Evolutionary conservation across 345 rosid species (phyloP).

Genomic region (Rhizophora mangle): DNA sequence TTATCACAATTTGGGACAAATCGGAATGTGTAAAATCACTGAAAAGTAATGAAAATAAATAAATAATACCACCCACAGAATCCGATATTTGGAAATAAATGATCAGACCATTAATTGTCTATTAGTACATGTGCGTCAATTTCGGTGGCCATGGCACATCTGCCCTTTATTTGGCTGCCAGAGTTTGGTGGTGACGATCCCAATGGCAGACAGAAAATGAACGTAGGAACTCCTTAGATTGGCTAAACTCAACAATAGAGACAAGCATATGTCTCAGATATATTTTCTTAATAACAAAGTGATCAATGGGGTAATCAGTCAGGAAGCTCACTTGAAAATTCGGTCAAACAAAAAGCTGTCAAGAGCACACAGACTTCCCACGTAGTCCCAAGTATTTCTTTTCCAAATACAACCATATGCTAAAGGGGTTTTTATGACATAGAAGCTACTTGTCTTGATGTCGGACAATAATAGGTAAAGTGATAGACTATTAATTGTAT

Average conservation of each 20-base stretch:
- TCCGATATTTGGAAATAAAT: no score
- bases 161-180: neutral
- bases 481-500: no score
- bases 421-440: no score
- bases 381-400: slow-evolving; percentile 9
- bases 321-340: slow-evolving; percentile 5
- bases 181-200: neutral
- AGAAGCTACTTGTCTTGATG: no score
- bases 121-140: neutral
- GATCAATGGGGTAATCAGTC: neutral
- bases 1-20: no score
- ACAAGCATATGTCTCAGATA: neutral
- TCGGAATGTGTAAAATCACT: no score
- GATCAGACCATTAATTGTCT: no score
- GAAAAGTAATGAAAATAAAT: no score
- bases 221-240: neutral
- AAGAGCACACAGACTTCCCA: slow-evolving; percentile 1
- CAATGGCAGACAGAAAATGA: neutral
- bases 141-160: neutral
- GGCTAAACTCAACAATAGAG: neutral
- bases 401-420: no score
- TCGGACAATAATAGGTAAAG: no score
- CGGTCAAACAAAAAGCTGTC: slow-evolving; percentile 14
- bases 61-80: no score
- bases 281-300: neutral